A percentile compares a stretch with the other conserved stretches of the same genome.
Conservation (phyloP, 2,329 filamentous ascomycete species). For the Taxawa tesnikishii region DNA sequence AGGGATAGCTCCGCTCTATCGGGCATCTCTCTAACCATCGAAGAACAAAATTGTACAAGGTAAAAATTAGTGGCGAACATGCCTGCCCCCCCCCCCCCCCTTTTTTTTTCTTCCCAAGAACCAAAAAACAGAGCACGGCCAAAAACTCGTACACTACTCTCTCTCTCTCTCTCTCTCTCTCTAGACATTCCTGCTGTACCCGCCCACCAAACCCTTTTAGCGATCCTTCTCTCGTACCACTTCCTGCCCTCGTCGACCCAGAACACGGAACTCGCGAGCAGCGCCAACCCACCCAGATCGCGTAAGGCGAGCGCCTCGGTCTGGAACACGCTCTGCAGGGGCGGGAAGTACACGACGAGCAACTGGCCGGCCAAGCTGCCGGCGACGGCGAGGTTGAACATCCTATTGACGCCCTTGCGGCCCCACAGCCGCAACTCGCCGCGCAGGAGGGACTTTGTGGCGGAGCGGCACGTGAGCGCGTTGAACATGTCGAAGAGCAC, state of each 20-base stretch:
- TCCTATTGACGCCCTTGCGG: slow-evolving; percentile 70
- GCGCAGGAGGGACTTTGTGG: slow-evolving; percentile 75
- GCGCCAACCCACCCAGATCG: slow-evolving; percentile 61
- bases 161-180: too few species aligned
- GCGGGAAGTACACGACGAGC: slow-evolving; percentile 88
- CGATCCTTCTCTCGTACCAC: slow-evolving; percentile 45
- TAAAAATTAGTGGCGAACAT: too few species aligned
- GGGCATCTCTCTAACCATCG: too few species aligned
- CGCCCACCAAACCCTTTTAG: slow-evolving; percentile 1
- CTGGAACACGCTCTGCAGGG: slow-evolving; percentile 89
- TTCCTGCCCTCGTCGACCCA: slow-evolving; percentile 91
- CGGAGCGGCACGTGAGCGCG: slow-evolving; percentile 81
- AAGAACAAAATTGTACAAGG: too few species aligned
- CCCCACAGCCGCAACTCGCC: slow-evolving; percentile 57
- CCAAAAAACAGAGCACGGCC: too few species aligned
- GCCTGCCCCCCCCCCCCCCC: too few species aligned
- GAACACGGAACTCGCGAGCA: slow-evolving; percentile 80
- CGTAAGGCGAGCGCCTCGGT: slow-evolving; percentile 68
- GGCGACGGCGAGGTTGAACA: slow-evolving; percentile 93
- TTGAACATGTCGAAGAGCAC: slow-evolving; percentile 99
- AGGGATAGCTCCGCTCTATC: too few species aligned
- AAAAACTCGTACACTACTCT: too few species aligned
- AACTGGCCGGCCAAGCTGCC: slow-evolving; percentile 76
- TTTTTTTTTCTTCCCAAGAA: too few species aligned
- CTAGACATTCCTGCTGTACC: slow-evolving; percentile 6